Base-by-base conservation (phyloP, 306 rosid genomes). In the Gillenia trifoliata region DNA sequence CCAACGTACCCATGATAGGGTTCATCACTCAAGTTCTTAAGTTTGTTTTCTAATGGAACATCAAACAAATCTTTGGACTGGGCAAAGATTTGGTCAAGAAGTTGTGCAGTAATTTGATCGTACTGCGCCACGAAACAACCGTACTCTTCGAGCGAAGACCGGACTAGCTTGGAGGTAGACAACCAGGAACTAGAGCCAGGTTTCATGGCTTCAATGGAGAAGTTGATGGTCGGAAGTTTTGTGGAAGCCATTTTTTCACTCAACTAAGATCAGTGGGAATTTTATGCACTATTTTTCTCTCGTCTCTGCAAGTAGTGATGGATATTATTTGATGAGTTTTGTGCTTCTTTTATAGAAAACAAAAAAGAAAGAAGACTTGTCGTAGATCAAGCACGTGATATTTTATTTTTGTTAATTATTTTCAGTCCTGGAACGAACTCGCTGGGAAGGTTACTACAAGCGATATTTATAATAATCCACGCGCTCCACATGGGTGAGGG, bases 81-180 rank as follows among this genome's bases (percentile, higher is more conserved):
- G 3, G 31, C 40, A 38, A 76, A 76, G 43, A 76, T 57, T 0
- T 61, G 8, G 22, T 56, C 15, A n/a, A 29, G 5, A 55, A 76
- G 79, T 61, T 67, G 56, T 11, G 40, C 16, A 16, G 74, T 29
- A 66, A 76, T 6, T 54, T 26, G 25, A 2, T 77, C 43, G 52
- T 52, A 71, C 17, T 9, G 11, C 20, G 28, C 75, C 8, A 68
- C 55, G n/a, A 77, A 77, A 11, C 75, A 77, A 26, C 80, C 54
- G 70, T 77, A 34, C 20, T 77, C 75, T 54, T 77, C 75, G 10
- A 77, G 75, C 0, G 80, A 75, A 8, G n/a, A 11, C 1, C 75
- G 56, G 59, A 77, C 70, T 25, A 67, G n/a, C 22, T 57, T 38
- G 66, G 57, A 29, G 16, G 56, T 11, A 6, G 79, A 66, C 12